phyloP scores from a whole-genome alignment of 2,329 filamentous ascomycete genomes.

The Ceratocystis colombiana region DNA sequence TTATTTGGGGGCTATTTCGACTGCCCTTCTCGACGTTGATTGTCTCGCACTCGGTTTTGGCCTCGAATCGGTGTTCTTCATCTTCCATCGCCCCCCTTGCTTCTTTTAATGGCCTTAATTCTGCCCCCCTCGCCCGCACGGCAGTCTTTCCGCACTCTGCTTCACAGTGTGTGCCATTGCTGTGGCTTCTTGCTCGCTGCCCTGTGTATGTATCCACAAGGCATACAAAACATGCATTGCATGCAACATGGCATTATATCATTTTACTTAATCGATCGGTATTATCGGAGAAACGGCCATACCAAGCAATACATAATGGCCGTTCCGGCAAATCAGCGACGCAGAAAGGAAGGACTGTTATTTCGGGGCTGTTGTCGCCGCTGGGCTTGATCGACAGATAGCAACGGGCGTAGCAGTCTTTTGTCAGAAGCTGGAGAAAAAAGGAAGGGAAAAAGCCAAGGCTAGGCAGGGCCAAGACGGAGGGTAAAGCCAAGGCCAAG shows the following conservation, averaged over 20 bases:
- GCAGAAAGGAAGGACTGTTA: background rate
- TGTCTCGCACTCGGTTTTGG: background rate
- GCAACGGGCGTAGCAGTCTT: background rate
- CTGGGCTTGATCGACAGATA: background rate
- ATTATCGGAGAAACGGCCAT: background rate
- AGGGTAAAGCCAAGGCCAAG: no score
- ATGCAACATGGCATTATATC: background rate
- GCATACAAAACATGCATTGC: background rate
- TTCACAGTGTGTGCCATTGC: no score
- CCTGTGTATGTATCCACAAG: background rate
- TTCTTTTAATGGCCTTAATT: no score
- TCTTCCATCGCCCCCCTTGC: background rate
- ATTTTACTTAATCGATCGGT: constrained; percentile 6
- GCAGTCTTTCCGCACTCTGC: background rate
- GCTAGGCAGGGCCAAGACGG: background rate
- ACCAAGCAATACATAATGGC: background rate
- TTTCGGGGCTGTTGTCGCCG: background rate
- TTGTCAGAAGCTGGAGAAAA: background rate
- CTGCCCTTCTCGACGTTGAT: background rate
- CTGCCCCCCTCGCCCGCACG: background rate
- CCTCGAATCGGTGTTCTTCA: background rate
- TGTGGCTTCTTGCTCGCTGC: background rate
- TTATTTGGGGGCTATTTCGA: background rate
- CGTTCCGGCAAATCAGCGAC: background rate
- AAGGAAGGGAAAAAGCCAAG: background rate